Evolutionary conservation across 106 monocot genomes (phyloP), one percentile per base, ranked within the genome.

Genomic region (Dactylorhiza incarnata): DNA sequence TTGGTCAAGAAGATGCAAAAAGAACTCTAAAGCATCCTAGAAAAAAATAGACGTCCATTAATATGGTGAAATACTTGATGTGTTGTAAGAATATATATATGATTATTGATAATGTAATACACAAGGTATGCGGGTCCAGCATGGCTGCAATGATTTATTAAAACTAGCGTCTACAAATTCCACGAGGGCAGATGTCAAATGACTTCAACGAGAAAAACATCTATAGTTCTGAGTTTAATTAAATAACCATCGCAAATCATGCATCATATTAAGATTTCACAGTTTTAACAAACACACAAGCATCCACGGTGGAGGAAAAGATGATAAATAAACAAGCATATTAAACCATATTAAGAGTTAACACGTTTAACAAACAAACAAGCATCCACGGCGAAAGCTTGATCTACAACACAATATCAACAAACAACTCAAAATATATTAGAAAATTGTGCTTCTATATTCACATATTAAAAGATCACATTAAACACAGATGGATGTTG

Each of bases 1-100:
- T 83, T 91, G 90, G 68, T 97, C 96, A 84, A 97, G 81, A 58
- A 94, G 74, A 84, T 97, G 89, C 25, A 91, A 81, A 53, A 94
- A 97, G 71, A 94, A 97, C 73, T 97, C 96, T 81, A 97, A 68
- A 0, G 96, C 96, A 85, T 97, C 96, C 96, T 97, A 58, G 20
- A 77, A 79, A 10, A 10, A 49, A 48, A 48, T 6, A 20, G 3
- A 49, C 49, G 23, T 48, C 45, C 15, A 45, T 44, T 46, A 69
- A 16, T n/a, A 6, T 46, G 16, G 6, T 46, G 0, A 69, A 45
- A 69, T 69, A 45, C 69, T 69, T 69, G 45, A 17, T 69, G 45
- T 7, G 4, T 4, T 43, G 43, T 14, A 1, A 62, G 24, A 62
- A 62, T 22, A 62, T 9, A 24, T 62, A 37, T 3, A 37, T 20